Evolutionary conservation across 495 filamentous ascomycete species (phyloP).

Genomic region (Pyrenula aspistea): DNA sequence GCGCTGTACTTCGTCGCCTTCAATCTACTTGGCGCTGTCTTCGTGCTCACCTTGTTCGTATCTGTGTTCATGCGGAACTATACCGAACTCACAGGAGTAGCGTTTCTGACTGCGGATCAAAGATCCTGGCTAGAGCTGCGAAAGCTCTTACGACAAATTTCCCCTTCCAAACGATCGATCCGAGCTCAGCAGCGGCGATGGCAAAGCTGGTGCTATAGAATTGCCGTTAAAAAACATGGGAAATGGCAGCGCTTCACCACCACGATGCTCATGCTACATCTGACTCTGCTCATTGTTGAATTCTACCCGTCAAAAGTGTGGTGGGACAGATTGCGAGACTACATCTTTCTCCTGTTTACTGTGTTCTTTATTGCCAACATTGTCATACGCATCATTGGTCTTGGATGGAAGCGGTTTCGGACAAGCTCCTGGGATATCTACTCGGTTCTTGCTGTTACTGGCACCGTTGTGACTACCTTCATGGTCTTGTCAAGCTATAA

Average conservation of each 20-base stretch:
- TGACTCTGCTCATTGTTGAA: constrained; percentile 73
- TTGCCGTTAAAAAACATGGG: constrained; percentile 88
- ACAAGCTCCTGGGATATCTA: constrained; percentile 94
- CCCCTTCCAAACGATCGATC: constrained; percentile 78
- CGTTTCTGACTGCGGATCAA: constrained; percentile 92
- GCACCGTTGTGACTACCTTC: constrained; percentile 60
- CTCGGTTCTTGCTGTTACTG: constrained; percentile 73
- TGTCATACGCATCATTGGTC: constrained; percentile 68
- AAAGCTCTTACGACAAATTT: constrained; percentile 86
- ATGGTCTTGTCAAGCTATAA: constrained; percentile 30
- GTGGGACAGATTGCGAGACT: constrained; percentile 57
- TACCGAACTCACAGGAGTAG: constrained; percentile 96
- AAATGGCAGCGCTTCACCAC: constrained; percentile 83
- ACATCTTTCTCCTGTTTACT: constrained; percentile 73
- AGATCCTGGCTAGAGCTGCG: constrained; percentile 92
- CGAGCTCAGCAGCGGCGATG: constrained; percentile 59
- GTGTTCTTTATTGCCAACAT: constrained; percentile 80
- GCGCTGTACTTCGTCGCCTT: constrained; percentile 91
- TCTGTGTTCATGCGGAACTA: constrained; percentile 99
- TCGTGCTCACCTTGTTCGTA: constrained; percentile 94
- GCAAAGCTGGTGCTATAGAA: constrained; percentile 88
- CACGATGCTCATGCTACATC: constrained; percentile 63
- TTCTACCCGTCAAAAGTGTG: constrained; percentile 57
- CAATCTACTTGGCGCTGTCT: constrained; percentile 93
- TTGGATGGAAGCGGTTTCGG: constrained; percentile 87